Conservation (phyloP, 768 basidiomycete species). For the Macrocybe gigantea region DNA sequence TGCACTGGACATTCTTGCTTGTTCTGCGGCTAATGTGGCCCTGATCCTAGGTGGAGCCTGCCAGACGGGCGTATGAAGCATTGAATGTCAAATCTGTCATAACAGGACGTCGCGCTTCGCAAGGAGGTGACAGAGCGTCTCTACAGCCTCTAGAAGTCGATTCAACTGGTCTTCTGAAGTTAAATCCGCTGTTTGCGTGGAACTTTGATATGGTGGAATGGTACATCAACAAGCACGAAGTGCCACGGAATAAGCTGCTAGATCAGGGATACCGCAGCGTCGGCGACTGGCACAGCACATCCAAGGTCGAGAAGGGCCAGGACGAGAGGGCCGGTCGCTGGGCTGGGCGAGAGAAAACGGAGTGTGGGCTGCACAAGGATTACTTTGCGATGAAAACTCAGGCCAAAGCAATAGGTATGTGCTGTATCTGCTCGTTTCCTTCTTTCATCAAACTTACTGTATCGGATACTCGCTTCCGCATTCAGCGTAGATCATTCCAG, state of each 20-base stretch:
- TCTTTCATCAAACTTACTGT: not conserved
- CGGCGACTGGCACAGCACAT: slow-evolving; percentile 97
- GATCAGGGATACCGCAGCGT: slow-evolving; percentile 91
- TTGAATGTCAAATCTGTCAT: slow-evolving; percentile 82
- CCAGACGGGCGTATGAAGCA: slow-evolving; percentile 77
- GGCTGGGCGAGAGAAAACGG: slow-evolving; percentile 87
- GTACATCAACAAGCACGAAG: slow-evolving; percentile 75
- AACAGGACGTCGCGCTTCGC: slow-evolving; percentile 91
- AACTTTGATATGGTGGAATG: slow-evolving; percentile 77
- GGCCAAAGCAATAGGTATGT: slow-evolving; percentile 28
- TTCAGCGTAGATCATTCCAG: too few relatives aligned
- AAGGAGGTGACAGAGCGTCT: slow-evolving; percentile 83
- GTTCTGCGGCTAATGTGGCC: not conserved
- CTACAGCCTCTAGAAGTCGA: slow-evolving; percentile 89
- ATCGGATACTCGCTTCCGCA: too few relatives aligned
- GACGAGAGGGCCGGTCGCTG: slow-evolving; percentile 92
- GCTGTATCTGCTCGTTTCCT: not conserved
- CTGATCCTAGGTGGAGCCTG: slow-evolving; percentile 77
- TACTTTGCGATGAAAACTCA: slow-evolving; percentile 72
- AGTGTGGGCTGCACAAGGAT: slow-evolving; percentile 93
- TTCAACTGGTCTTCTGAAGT: slow-evolving; percentile 82
- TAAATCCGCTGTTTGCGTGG: slow-evolving; percentile 93
- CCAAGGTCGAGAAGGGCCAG: slow-evolving; percentile 57
- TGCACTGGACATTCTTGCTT: not conserved
- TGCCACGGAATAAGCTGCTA: slow-evolving; percentile 85